Conservation (phyloP, 768 basidiomycete species). For the Leccinum subgranulosum region DNA sequence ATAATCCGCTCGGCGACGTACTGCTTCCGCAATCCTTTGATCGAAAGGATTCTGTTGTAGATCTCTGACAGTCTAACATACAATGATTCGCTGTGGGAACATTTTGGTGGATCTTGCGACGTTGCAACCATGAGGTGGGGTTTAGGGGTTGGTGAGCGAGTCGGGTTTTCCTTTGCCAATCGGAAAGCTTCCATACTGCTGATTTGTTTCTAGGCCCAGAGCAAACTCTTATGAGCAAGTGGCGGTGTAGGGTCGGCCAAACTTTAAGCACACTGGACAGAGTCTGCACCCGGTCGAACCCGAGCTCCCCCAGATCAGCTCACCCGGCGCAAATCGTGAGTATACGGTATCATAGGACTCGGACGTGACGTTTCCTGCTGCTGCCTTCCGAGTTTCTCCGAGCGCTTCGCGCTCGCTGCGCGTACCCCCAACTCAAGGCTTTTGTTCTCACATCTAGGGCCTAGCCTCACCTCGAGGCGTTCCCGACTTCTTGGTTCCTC, state of each 20-base stretch:
- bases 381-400: not conserved
- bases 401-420: not conserved
- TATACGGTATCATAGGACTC: not conserved
- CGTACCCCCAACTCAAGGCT: not conserved
- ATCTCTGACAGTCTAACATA: not conserved
- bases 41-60: not conserved
- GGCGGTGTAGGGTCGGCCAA: not conserved
- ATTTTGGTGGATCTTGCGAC: not conserved
- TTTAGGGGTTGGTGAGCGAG: not conserved
- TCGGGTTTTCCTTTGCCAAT: not conserved
- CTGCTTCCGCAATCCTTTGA: not conserved
- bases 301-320: not conserved
- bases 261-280: not conserved
- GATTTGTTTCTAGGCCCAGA: not conserved
- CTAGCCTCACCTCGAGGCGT: not conserved
- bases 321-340: not conserved
- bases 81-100: not conserved
- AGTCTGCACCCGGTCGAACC: not conserved
- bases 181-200: not conserved
- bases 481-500: not conserved
- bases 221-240: not conserved
- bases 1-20: not conserved
- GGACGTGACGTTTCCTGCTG: not conserved
- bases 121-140: not conserved
- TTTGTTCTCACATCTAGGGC: not conserved